A percentile compares a stretch with the other conserved stretches of the same genome.
Conservation (phyloP, 192 early-diverging fungal species). For the Backusella psychrophila region DNA sequence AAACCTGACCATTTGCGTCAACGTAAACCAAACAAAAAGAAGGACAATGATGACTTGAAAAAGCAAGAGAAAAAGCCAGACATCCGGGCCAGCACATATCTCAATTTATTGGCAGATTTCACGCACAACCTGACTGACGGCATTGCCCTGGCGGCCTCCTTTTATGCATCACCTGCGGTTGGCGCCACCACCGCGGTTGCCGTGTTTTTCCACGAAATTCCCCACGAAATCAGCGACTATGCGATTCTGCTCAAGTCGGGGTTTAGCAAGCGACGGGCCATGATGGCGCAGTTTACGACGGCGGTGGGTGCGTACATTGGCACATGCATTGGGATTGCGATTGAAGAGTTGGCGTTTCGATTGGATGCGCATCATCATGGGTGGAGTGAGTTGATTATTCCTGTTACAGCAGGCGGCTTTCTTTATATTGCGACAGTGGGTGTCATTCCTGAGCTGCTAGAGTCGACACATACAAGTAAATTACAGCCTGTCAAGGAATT, state of each 20-base stretch:
- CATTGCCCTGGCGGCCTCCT: slow-evolving; percentile 79
- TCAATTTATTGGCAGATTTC: slow-evolving; percentile 78
- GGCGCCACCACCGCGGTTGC: slow-evolving; percentile 82
- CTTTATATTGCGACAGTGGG: slow-evolving; percentile 86
- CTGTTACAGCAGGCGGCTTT: slow-evolving; percentile 84
- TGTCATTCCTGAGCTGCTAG: slow-evolving; percentile 77
- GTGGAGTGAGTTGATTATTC: slow-evolving; percentile 76
- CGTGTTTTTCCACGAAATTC: slow-evolving; percentile 87
- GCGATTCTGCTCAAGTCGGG: slow-evolving; percentile 82
- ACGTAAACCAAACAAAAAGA: slow-evolving; percentile 27
- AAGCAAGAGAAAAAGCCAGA: slow-evolving; percentile 31
- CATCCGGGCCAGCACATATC: slow-evolving; percentile 52
- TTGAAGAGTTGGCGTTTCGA: slow-evolving; percentile 57
- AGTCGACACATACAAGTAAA: slow-evolving; percentile 50
- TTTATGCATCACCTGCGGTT: slow-evolving; percentile 75
- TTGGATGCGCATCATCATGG: not conserved
- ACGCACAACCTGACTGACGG: slow-evolving; percentile 87
- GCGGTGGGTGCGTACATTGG: slow-evolving; percentile 82
- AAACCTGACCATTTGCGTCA: slow-evolving; percentile 9
- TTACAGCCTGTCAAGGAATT: slow-evolving; percentile 57
- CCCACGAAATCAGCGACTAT: slow-evolving; percentile 86
- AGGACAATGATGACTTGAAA: not conserved
- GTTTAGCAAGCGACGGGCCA: slow-evolving; percentile 66
- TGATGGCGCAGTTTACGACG: slow-evolving; percentile 76
- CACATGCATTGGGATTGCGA: slow-evolving; percentile 69